phyloP scores from a whole-genome alignment of 306 rosid species.

The Dalbergia cultrata region DNA sequence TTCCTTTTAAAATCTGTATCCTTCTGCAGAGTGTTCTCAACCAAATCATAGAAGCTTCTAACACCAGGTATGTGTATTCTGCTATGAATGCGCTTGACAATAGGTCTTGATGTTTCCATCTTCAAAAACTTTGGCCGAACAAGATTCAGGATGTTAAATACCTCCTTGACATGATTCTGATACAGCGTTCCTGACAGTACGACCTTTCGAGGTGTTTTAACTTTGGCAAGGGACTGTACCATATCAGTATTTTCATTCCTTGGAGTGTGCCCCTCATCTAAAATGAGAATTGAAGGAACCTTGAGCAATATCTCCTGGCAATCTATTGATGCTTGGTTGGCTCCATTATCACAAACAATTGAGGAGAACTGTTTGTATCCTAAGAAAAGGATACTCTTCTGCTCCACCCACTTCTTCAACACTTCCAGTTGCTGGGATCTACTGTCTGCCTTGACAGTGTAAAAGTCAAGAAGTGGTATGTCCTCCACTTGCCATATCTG shows the following conservation, averaged over 20 bases:
- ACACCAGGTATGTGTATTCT: constrained; percentile 68
- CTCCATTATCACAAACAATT: constrained; percentile 69
- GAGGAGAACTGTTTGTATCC: constrained; percentile 94
- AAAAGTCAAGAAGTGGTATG: constrained; percentile 79
- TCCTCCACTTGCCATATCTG: constrained; percentile 94
- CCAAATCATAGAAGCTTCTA: constrained; percentile 70
- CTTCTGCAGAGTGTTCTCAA: constrained; percentile 85
- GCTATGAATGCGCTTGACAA: constrained; percentile 77
- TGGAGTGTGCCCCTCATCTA: constrained; percentile 98
- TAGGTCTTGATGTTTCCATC: constrained; percentile 69
- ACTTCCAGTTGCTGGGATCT: constrained; percentile 77
- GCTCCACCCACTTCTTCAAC: constrained; percentile 75
- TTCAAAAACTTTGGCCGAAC: constrained; percentile 83
- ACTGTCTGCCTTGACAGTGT: constrained; percentile 80
- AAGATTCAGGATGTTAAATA: constrained; percentile 83
- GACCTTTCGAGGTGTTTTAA: constrained; percentile 84
- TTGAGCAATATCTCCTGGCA: constrained; percentile 79
- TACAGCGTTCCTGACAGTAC: constrained; percentile 94
- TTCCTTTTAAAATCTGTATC: constrained; percentile 84
- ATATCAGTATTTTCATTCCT: constrained; percentile 90
- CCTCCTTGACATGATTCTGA: constrained; percentile 94
- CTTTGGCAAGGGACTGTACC: constrained; percentile 79
- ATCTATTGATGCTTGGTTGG: constrained; percentile 44
- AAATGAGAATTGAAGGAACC: constrained; percentile 80
- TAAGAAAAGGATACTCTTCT: constrained; percentile 84